Percentiles rank a stretch among this genome's conserved stretches.
Evolutionary conservation across 805 yeast genomes (phyloP).

Genomic region (Candida insectalens): DNA sequence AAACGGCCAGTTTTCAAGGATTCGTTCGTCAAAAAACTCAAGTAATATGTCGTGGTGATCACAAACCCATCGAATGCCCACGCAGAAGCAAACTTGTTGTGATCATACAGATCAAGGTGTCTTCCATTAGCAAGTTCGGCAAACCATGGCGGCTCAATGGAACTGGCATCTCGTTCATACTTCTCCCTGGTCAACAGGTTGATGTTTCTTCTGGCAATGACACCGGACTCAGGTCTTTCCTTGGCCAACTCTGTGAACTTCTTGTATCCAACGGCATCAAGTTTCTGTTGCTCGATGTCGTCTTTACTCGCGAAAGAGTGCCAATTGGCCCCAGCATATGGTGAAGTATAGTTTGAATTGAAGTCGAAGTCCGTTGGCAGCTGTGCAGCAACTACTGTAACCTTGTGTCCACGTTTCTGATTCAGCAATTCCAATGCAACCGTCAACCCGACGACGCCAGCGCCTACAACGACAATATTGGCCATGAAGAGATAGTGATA

Average conservation of each 20-base stretch:
- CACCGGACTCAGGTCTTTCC: conserved; percentile 40
- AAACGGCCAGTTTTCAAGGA: conserved; percentile 37
- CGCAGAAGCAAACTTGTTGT: conserved; percentile 28
- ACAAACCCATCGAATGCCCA: conserved; percentile 29
- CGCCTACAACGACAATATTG: conserved; percentile 22
- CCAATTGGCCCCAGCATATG: conserved; percentile 72
- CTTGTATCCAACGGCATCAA: conserved; percentile 40
- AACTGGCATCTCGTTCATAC: conserved; percentile 6
- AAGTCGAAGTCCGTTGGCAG: conserved; percentile 49
- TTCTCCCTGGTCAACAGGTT: conserved; percentile 12
- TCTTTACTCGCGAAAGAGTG: conserved; percentile 45
- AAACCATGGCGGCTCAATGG: conserved; percentile 38
- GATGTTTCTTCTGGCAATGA: conserved; percentile 20
- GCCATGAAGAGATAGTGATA: conserved; percentile 7
- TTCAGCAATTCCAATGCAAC: conserved; percentile 33
- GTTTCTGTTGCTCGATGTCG: conserved; percentile 19
- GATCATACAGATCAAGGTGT: conserved; percentile 24
- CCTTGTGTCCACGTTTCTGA: conserved; percentile 21
- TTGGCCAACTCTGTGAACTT: conserved; percentile 36
- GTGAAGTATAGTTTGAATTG: conserved; percentile 43
- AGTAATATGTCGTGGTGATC: conserved; percentile 20
- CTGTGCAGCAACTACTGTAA: conserved; percentile 33
- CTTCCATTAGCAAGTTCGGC: conserved; percentile 31
- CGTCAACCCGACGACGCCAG: conserved; percentile 49
- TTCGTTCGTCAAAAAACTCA: conserved; percentile 27